Evolutionary conservation across 768 basidiomycete species (phyloP).

Genomic region (Mrakia blollopis): DNA sequence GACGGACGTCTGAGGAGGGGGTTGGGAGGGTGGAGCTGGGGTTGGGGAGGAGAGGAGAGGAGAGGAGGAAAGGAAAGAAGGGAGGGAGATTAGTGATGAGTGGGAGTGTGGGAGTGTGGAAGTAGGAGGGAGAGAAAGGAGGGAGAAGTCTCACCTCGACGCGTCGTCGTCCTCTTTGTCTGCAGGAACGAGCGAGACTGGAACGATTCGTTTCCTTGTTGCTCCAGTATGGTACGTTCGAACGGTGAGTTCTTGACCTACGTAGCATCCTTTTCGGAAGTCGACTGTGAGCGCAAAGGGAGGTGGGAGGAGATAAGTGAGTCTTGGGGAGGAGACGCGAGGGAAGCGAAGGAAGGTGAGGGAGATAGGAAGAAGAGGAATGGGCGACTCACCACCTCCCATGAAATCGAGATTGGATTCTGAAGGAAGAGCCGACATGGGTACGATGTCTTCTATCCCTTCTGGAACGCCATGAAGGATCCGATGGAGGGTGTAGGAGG

Average conservation of each 20-base stretch:
- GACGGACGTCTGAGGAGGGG: slow-evolving; percentile 29
- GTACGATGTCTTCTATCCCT: slow-evolving; percentile 67
- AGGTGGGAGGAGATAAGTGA: not conserved
- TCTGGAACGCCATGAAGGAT: slow-evolving; percentile 82
- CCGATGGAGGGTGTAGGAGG: slow-evolving; percentile 65
- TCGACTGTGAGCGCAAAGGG: slow-evolving; percentile 58
- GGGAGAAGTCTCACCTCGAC: slow-evolving; percentile 1
- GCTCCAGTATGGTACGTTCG: slow-evolving; percentile 92
- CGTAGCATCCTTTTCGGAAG: slow-evolving; percentile 95
- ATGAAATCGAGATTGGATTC: slow-evolving; percentile 92
- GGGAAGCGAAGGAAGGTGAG: too few species aligned
- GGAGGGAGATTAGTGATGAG: too few species aligned
- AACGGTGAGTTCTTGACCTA: slow-evolving; percentile 95
- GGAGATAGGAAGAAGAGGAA: not conserved
- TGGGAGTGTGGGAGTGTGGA: not conserved
- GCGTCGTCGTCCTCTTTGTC: not conserved
- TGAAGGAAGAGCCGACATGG: slow-evolving; percentile 79
- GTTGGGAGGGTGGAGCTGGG: slow-evolving; percentile 28
- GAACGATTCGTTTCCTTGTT: slow-evolving; percentile 81
- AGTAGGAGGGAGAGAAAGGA: not conserved
- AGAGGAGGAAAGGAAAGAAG: slow-evolving; percentile 21
- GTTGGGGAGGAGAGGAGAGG: slow-evolving; percentile 30
- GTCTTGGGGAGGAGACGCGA: not conserved
- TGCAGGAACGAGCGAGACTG: slow-evolving; percentile 58
- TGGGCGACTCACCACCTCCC: slow-evolving; percentile 68